Evolutionary conservation across 2,329 filamentous ascomycete genomes (phyloP), one percentile per base, ranked within the genome.

Genomic region (Penicillium aurantiogriseum): DNA sequence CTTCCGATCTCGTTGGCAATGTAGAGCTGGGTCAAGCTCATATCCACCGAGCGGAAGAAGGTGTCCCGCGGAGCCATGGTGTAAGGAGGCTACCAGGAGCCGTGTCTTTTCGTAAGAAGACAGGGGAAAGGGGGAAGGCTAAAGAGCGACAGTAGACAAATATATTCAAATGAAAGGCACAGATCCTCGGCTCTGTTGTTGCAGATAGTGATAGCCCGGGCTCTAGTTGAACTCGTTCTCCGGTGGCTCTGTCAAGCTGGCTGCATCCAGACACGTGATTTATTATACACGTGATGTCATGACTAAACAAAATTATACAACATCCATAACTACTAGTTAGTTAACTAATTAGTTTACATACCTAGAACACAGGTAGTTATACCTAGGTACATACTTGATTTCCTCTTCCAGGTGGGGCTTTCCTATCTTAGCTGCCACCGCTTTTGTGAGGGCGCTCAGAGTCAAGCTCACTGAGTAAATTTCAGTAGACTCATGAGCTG

Each of bases 1-100:
- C 94, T 88, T 69, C 94, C 93, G 69, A 99, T 97, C 83, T 99
- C 94, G 76, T 97, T 97, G 72, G 94, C 91, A 71, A 99, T 95
- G 80, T 97, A 99, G 72, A 99, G 89, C 87, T 99, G 94, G 73
- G 96, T 96, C 88, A 99, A 89, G 84, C 92, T 97, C 94, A 99
- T 99, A 79, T 97, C 91, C 90, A 92, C 91, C 76, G 94, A 99
- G 85, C 95, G 93, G 88, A 99, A 97, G 82, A 97, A 90, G 78
- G 92, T 96, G 81, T 97, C 92, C 80, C 91, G 81, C 52, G 82
- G 79, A 77, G 81, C 84, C 85, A 88, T 88, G 75, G 62, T 73
- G 71, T 65, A 51, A 64, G 42, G 40, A 44, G 62, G 60, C 68
- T 67, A 50, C 63, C 57, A 53, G 25, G 36, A 64, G 62, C 62